Conservation (phyloP, 257 asterid species). For the Nicotiana otophora region DNA sequence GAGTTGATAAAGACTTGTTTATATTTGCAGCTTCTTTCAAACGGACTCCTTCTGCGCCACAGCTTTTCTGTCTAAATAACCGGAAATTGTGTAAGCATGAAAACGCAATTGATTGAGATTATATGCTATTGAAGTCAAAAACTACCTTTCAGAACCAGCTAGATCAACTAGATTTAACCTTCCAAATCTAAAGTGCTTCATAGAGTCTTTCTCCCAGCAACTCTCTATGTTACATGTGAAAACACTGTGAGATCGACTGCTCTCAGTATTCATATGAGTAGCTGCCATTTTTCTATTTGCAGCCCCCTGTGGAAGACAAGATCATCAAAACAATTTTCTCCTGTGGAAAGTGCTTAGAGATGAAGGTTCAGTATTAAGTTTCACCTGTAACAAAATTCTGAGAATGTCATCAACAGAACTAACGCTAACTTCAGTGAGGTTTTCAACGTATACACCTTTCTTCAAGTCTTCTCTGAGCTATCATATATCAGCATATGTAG, state of each 20-base stretch:
- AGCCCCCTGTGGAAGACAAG: slow-evolving; percentile 52
- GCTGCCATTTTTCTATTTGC: slow-evolving; percentile 84
- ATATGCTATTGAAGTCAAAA: slow-evolving; percentile 1
- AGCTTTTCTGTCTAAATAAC: slow-evolving; percentile 69
- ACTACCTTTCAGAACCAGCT: slow-evolving; percentile 94
- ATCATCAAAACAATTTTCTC: slow-evolving; percentile 14
- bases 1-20: slow-evolving; percentile 81
- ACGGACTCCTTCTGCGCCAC: slow-evolving; percentile 88
- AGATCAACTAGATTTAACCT: slow-evolving; percentile 79
- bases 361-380: slow-evolving; percentile 22
- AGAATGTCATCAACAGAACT: slow-evolving; percentile 64
- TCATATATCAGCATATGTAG: slow-evolving; percentile 11
- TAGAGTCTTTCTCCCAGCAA: slow-evolving; percentile 77
- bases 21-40: slow-evolving; percentile 88
- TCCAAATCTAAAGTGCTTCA: slow-evolving; percentile 73
- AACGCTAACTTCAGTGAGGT: slow-evolving; percentile 62
- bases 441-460: slow-evolving; percentile 85
- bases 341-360: not conserved
- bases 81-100: slow-evolving; percentile 12
- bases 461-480: slow-evolving; percentile 82
- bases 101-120: slow-evolving; percentile 12
- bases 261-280: slow-evolving; percentile 79
- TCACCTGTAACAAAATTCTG: slow-evolving; percentile 68
- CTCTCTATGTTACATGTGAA: slow-evolving; percentile 83
- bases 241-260: slow-evolving; percentile 90